Conservation (phyloP, 768 basidiomycete species). For the Suillus paluster region DNA sequence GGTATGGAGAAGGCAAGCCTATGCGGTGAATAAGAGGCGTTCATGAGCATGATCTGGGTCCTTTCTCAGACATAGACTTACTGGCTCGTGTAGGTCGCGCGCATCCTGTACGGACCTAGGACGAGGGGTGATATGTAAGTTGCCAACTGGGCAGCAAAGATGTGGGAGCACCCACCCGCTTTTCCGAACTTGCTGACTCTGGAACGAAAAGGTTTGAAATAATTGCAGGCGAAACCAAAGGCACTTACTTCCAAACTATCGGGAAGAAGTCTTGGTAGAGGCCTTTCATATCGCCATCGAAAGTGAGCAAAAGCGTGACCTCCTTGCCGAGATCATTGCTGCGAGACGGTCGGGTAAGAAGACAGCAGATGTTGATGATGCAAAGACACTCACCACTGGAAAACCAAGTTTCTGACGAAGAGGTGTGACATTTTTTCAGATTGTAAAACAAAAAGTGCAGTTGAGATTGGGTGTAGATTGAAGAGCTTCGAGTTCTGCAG, state of each 20-base stretch:
- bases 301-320: background rate
- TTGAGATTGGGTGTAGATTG: background rate
- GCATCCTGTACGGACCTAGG: background rate
- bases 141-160: background rate
- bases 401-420: background rate
- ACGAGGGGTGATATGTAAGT: background rate
- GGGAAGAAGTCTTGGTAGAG: background rate
- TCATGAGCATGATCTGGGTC: background rate
- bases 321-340: background rate
- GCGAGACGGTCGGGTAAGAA: background rate
- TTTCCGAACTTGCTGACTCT: background rate
- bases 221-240: background rate
- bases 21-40: no score
- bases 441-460: background rate
- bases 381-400: background rate
- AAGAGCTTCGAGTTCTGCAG: background rate
- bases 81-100: background rate
- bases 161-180: background rate
- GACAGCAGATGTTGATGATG: no score
- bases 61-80: no score
- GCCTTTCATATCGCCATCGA: background rate
- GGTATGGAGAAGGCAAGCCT: background rate
- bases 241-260: background rate
- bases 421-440: background rate
- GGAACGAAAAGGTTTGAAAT: background rate